Conservation (phyloP, 345 rosid genomes). For the Aquilaria yunnanensis region DNA sequence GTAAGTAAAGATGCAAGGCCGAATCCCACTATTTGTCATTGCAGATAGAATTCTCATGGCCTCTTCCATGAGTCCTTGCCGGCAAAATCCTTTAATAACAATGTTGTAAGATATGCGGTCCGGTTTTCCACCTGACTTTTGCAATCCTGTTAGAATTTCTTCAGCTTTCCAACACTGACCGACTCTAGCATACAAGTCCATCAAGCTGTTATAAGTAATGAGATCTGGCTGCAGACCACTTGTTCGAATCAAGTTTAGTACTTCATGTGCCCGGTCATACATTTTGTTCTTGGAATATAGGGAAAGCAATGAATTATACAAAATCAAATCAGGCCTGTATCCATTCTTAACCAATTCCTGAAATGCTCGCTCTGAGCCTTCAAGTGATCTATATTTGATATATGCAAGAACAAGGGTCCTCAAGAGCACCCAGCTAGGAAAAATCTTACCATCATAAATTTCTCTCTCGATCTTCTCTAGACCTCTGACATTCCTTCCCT, state of each 20-base stretch:
- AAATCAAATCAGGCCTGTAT: conserved; percentile 76
- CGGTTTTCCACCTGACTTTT: conserved; percentile 39
- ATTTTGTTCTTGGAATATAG: conserved; percentile 62
- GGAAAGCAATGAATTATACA: conserved; percentile 74
- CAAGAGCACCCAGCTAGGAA: conserved; percentile 91
- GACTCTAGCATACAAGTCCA: conserved; percentile 82
- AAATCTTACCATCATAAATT: conserved; percentile 57
- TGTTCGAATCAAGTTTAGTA: conserved; percentile 43
- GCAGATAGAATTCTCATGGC: conserved; percentile 68
- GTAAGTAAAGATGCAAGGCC: conserved; percentile 83
- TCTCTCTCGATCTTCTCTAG: conserved; percentile 60
- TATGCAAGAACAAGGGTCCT: conserved; percentile 69
- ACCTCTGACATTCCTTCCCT: conserved; percentile 62
- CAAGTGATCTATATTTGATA: conserved; percentile 59
- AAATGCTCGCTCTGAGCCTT: conserved; percentile 71
- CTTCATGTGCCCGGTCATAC: conserved; percentile 51
- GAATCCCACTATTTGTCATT: conserved; percentile 62
- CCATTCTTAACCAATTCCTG: conserved; percentile 46
- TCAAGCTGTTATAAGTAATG: conserved; percentile 77
- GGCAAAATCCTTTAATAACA: conserved; percentile 89
- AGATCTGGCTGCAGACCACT: conserved; percentile 72
- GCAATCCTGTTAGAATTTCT: conserved; percentile 53
- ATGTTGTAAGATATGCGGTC: conserved; percentile 87
- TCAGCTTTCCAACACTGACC: conserved; percentile 91
- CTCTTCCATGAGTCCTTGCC: conserved; percentile 78